Base-by-base conservation (phyloP, 2,329 filamentous ascomycete genomes). In the Fusarium chaquense region DNA sequence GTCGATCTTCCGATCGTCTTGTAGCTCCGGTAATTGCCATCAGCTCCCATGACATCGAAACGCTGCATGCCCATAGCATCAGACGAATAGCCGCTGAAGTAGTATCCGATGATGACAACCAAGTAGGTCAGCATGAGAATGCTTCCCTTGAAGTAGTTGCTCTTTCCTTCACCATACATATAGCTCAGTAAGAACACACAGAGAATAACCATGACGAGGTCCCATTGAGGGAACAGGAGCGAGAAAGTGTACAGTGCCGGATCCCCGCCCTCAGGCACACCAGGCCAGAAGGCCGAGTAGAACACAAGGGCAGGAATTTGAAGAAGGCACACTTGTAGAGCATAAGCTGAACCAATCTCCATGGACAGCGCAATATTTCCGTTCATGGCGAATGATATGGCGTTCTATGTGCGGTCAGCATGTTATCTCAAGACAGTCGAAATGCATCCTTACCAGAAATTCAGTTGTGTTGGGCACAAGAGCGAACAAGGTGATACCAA, bases 301-400 rank as follows among this genome's bases (percentile, higher is more conserved):
- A 97, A 85, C 2, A 99, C 95, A 3, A 99, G 84, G 1, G 94
- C 94, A 0, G 96, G 96, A 22, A 98, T 94, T 78, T 99, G 96
- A 22, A 99, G 86, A 30, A 99, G 86, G 77, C 95, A 98, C 51
- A 99, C 96, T 80, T 99, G 96, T 44, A 99, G 85, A 3, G 96
- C 96, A 77, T 99, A 99, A 3, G 95, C 95, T 1, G 94, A 98
- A 72, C 96, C 96, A 73, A 99, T 99, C 78, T 99, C 96, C 96
- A 99, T 99, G 38, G 94, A 98, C 20, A 99, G 84, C 0, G 96
- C 96, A 79, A 99, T 98, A 79, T 99, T 99, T 64, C 96, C 96
- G 77, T 99, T 98, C 95, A 99, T 99, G 56, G 96, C 96, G 78
- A 99, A 99, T 1, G 94, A 98, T 63, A 99, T 99, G 78, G 95